Conservation (phyloP, 345 rosid species). For the Sonneratia alba region DNA sequence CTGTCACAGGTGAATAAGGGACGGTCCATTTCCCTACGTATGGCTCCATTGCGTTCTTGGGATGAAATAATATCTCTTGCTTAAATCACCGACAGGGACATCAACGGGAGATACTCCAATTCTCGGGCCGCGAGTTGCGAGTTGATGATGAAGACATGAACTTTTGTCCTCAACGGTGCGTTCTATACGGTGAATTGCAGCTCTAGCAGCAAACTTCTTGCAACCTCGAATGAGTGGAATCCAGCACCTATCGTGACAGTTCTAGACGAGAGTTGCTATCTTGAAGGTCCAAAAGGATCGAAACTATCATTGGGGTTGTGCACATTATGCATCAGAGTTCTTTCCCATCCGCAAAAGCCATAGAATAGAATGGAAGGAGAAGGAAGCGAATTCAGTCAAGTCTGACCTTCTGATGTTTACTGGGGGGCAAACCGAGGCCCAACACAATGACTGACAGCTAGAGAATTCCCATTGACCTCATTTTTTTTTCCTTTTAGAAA, state of each 20-base stretch:
- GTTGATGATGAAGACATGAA: too few relatives aligned
- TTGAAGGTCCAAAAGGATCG: background rate
- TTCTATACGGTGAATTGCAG: background rate
- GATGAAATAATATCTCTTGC: background rate
- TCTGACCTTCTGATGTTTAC: slow-evolving; percentile 1
- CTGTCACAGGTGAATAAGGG: background rate
- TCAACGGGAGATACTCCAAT: background rate
- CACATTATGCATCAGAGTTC: background rate
- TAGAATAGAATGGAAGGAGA: too few relatives aligned
- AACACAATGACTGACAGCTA: background rate
- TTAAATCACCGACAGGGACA: background rate
- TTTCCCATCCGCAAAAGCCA: background rate
- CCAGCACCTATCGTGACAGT: background rate
- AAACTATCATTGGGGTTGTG: background rate
- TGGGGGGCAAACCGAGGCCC: background rate
- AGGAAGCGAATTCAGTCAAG: background rate
- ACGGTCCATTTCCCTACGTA: background rate
- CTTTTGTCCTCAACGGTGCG: background rate
- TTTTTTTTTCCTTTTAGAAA: background rate
- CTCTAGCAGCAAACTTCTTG: background rate
- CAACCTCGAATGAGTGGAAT: background rate
- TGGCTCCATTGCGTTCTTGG: background rate
- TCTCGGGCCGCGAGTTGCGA: background rate
- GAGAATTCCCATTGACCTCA: background rate
- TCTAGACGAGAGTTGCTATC: background rate